Evolutionary conservation across 2,329 filamentous ascomycete species (phyloP).

Genomic region (Rhynchosporium secalis): DNA sequence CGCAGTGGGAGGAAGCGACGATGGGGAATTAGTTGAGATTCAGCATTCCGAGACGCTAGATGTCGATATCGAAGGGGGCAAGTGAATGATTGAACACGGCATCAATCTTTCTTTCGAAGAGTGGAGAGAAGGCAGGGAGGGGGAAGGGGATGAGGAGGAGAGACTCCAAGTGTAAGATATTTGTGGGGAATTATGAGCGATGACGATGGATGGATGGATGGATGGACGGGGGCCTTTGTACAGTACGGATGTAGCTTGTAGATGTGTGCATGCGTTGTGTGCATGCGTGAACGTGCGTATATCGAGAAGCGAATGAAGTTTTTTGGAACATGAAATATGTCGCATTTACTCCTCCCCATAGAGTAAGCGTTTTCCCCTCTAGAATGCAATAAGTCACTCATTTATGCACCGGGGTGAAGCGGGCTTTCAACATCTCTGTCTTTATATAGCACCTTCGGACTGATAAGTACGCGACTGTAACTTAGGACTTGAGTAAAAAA

Average conservation of each 20-base stretch:
- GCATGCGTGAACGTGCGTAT: background rate
- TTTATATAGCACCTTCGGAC: background rate
- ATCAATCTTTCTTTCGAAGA: background rate
- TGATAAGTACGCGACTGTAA: background rate
- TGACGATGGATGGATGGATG: background rate
- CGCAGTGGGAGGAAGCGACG: conserved; percentile 16
- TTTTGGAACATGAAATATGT: background rate
- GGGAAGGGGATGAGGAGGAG: background rate
- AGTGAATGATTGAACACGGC: background rate
- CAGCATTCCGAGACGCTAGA: conserved; percentile 35
- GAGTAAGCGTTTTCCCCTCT: no score
- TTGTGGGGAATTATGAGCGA: conserved; percentile 4
- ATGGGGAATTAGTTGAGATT: conserved; percentile 28
- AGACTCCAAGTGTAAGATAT: conserved; percentile 16
- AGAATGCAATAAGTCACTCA: no score
- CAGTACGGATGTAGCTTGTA: background rate
- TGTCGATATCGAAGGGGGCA: conserved; percentile 21
- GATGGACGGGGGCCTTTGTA: background rate
- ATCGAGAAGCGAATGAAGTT: background rate
- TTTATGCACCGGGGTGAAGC: background rate
- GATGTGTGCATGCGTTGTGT: no score
- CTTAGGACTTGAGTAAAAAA: background rate
- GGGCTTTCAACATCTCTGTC: background rate
- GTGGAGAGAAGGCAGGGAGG: no score
- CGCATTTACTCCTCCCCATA: no score